Percentiles rank a stretch among this genome's conserved stretches.
Evolutionary conservation across 345 rosid genomes (phyloP).

Genomic region (Chamaenerion angustifolium): DNA sequence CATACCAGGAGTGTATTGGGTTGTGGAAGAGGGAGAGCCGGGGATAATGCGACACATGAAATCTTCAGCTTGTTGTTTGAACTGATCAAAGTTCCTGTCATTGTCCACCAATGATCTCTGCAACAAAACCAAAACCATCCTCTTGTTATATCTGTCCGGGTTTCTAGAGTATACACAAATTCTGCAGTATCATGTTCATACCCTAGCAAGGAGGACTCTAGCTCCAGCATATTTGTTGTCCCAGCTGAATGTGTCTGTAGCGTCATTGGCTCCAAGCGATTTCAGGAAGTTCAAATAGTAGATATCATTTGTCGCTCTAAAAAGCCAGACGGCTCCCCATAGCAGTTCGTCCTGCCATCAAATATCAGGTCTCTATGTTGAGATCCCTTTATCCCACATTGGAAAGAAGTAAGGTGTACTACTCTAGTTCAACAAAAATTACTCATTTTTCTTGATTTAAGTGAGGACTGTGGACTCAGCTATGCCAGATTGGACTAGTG

Average conservation of each 20-base stretch:
- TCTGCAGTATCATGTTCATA: constrained; percentile 2
- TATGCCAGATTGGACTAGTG: no score
- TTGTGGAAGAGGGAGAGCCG: constrained; percentile 55
- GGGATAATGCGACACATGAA: constrained; percentile 87
- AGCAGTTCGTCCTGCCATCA: constrained; percentile 61
- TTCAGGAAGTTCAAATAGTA: constrained; percentile 49
- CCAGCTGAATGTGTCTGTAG: constrained; percentile 85
- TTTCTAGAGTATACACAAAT: not conserved
- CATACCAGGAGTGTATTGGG: constrained; percentile 78
- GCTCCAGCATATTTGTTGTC: constrained; percentile 91
- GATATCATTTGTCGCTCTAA: constrained; percentile 54
- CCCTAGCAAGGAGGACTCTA: constrained; percentile 66
- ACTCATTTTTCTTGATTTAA: no score
- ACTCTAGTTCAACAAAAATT: no score
- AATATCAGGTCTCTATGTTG: not conserved
- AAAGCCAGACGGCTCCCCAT: constrained; percentile 87
- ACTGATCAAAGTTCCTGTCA: constrained; percentile 47
- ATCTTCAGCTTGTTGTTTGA: constrained; percentile 52
- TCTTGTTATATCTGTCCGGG: not conserved
- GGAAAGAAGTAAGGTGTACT: no score
- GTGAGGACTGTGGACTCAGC: no score
- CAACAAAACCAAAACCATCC: not conserved
- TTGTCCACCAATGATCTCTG: constrained; percentile 52
- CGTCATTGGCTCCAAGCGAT: constrained; percentile 60
- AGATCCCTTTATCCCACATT: no score